Conservation (phyloP, 306 rosid species). For the Cucumis sativus region DNA sequence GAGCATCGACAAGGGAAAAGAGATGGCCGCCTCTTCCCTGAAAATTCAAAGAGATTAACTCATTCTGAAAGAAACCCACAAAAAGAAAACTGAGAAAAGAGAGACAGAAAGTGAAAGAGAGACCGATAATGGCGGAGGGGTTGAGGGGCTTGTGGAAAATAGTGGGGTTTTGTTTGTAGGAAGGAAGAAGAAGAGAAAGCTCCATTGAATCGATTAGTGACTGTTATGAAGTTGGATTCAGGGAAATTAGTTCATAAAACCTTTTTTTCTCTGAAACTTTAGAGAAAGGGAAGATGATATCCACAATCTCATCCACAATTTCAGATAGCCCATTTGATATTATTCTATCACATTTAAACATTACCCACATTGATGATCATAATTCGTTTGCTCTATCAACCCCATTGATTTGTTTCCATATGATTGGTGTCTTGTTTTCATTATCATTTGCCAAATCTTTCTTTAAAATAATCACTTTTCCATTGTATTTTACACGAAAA, state of each 20-base stretch:
- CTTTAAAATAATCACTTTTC: neutral
- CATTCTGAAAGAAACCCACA: constrained; percentile 11
- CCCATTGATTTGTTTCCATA: neutral
- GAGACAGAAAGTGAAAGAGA: constrained; percentile 17
- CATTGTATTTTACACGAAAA: neutral
- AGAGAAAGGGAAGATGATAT: constrained; percentile 42
- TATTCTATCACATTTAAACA: neutral
- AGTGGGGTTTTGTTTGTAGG: constrained; percentile 25
- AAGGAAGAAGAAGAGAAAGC: constrained; percentile 38
- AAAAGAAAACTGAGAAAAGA: neutral
- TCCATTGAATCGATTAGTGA: constrained; percentile 30
- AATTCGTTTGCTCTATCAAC: neutral
- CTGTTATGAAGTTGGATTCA: constrained; percentile 10
- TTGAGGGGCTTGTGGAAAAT: constrained; percentile 34
- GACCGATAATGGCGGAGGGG: constrained; percentile 34
- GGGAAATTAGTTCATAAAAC: constrained; percentile 5
- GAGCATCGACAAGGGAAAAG: constrained; percentile 38
- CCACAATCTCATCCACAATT: constrained; percentile 53
- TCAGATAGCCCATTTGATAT: neutral
- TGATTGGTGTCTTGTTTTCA: neutral
- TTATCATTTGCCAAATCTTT: neutral
- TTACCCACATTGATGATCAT: neutral
- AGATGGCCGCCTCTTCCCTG: constrained; percentile 33
- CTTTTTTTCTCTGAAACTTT: neutral
- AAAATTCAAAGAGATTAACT: constrained; percentile 13